Evolutionary conservation across 2,329 filamentous ascomycete species (phyloP).

Genomic region (Zymoseptoria crescenta): DNA sequence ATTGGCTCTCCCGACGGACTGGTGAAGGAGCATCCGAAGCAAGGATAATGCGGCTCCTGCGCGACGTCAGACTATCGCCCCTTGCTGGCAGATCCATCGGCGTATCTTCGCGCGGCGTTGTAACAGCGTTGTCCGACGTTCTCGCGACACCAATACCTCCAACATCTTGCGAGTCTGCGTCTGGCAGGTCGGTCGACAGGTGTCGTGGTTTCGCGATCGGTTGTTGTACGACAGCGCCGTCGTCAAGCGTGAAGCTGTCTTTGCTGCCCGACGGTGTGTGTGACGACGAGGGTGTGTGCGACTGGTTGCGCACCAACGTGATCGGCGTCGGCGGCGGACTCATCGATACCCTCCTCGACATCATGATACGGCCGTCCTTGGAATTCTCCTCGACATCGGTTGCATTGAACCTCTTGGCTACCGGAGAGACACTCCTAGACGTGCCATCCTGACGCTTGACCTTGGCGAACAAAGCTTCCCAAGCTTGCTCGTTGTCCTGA

Average conservation of each 20-base stretch:
- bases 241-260: conserved; percentile 8
- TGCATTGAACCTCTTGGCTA: background rate
- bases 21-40: conserved; percentile 3
- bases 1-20: conserved; percentile 2
- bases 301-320: conserved; percentile 1
- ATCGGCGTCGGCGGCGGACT: background rate
- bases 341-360: background rate
- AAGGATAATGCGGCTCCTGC: conserved; percentile 5
- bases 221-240: conserved; percentile 1
- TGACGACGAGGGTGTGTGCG: background rate
- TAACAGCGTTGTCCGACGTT: conserved; percentile 31
- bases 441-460: background rate
- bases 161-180: conserved; percentile 3
- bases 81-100: conserved; percentile 9
- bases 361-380: background rate
- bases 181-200: conserved; percentile 1
- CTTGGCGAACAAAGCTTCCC: background rate
- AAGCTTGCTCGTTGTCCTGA: background rate
- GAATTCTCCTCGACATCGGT: background rate
- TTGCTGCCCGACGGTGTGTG: conserved; percentile 2
- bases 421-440: background rate
- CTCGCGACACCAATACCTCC: conserved; percentile 35
- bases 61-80: conserved; percentile 8
- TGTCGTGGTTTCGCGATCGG: conserved; percentile 2
- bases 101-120: conserved; percentile 10